Evolutionary conservation across 1,284 basidiomycete genomes (phyloP).

Genomic region (Malassezia pachydermatis): DNA sequence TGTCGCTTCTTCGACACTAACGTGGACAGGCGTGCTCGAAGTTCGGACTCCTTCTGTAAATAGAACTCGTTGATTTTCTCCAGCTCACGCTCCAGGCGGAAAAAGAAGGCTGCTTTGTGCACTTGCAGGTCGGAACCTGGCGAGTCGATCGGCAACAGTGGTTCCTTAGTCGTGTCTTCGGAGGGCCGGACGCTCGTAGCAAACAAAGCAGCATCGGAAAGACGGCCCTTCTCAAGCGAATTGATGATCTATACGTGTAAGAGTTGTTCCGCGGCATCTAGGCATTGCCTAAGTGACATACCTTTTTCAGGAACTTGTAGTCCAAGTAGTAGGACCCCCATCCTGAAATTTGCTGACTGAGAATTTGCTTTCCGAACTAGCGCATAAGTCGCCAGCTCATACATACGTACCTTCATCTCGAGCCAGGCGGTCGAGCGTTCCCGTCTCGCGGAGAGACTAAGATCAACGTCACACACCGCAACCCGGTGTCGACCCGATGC

Average conservation of each 20-base stretch:
- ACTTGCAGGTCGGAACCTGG: conserved; percentile 52
- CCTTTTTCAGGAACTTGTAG: conserved; percentile 93
- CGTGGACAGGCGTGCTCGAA: conserved; percentile 76
- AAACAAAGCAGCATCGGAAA: conserved; percentile 76
- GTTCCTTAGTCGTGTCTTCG: conserved; percentile 16
- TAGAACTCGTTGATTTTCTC: conserved; percentile 99
- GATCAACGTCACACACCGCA: too few species aligned
- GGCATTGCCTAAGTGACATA: conserved; percentile 21
- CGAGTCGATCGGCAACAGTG: conserved; percentile 26
- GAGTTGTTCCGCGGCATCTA: background rate
- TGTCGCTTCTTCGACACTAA: conserved; percentile 90
- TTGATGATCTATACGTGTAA: conserved; percentile 65
- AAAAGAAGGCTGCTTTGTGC: conserved; percentile 96
- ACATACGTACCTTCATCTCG: conserved; percentile 15
- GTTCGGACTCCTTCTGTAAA: conserved; percentile 90
- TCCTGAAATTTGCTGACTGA: conserved; percentile 89
- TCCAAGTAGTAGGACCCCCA: conserved; percentile 95
- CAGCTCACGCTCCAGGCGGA: conserved; percentile 91
- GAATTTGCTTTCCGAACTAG: conserved; percentile 97
- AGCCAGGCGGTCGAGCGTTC: too few species aligned
- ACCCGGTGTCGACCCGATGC: too few species aligned
- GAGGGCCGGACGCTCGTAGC: conserved; percentile 68
- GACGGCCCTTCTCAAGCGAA: conserved; percentile 80
- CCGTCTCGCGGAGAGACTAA: too few species aligned
- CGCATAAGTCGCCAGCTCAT: background rate